Base-by-base conservation (phyloP, 176 grass and related monocot species). In the Hyparrhenia diplandra region DNA sequence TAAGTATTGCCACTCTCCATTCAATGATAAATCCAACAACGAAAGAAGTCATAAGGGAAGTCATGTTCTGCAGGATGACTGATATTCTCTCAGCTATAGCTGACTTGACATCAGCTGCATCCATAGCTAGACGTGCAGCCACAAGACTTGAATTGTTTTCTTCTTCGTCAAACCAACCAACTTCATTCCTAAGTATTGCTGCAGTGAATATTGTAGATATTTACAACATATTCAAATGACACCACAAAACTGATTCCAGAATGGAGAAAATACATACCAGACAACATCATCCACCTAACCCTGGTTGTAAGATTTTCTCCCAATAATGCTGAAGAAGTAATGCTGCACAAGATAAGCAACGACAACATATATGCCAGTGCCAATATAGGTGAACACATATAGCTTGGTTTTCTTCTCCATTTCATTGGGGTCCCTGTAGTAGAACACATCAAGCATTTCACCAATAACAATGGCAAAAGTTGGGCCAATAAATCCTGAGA, bases 241-340 rank as follows among this genome's bases (percentile, higher is more conserved):
- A 71, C 54, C 14, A 16, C 28, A 60, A 75, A 74, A 41, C 32
- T 32, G n/a, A 69, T 67, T 81, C 51, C 42, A n/a, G 21, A 29
- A 32, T 5, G 21, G 23, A 31, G 20, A 84, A 66, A 73, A 60
- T 41, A 41, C 88, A 70, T 99, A 99, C 97, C 84, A 0, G 93
- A 91, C 49, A 99, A 86, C 97, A 99, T 99, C 90, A 99, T 95
- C 85, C 92, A 82, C 12, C 97, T 82, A 71, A 99, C 97, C 51
- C 97, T 89, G 41, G 97, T 99, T 31, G 97, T 99, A 60, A 99
- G 93, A 85, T 99, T 99, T 88, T 99, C 97, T 82, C 97, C 97
- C 97, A n/a, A 99, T 99, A 49, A 99, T 95, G 69, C 93, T 99
- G 69, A 95, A 96, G 89, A 99, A 99, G 51, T 99, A 99, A 85